Base-by-base conservation (phyloP, 305 asterid species). In the Euphrasia arctica region DNA sequence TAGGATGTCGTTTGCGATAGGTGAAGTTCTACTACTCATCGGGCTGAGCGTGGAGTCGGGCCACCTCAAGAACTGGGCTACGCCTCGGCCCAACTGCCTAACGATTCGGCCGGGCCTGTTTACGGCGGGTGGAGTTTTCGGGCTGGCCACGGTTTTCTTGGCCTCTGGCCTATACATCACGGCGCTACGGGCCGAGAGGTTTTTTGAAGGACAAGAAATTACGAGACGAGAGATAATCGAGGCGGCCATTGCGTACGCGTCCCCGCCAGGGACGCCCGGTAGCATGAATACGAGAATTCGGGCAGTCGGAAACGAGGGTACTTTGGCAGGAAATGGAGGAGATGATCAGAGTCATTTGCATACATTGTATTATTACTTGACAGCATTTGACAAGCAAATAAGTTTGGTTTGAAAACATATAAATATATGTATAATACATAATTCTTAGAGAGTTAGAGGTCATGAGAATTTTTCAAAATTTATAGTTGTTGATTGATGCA, bases 31-130 rank as follows among this genome's bases (percentile, higher is more conserved):
- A 68, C 66, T 92, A 49, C 74, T 92, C 12, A 80, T 92, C 15
- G 96, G 95, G 43, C 68, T 92, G 32, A 87, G 89, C 63, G 85
- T 92, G 4, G 98, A 92, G 74, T 92, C 98, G 6, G 96, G 98
- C 14, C 96, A 92, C 71, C 79, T 92, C 51, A 85, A 75, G 5
- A 72, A 82, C 29, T 92, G 98, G 98, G 82, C 45, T 15, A 58
- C 55, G n/a, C 83, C 89, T 2, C 81, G 71, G 39, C 65, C 85
- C 2, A 76, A 66, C 50, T 92, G 98, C 72, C 74, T 87, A 4
- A 59, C 70, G 51, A 60, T 84, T 0, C 78, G 81, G 36, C 85
- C 74, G 66, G 98, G 98, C 1, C 43, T 92, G 65, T 92, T 90
- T 87, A 74, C 91, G 4, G 77, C 96, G 0, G 91, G 91, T n/a